phyloP scores from a whole-genome alignment of 176 grass and related monocot species.

The Oropetium thomaeum region DNA sequence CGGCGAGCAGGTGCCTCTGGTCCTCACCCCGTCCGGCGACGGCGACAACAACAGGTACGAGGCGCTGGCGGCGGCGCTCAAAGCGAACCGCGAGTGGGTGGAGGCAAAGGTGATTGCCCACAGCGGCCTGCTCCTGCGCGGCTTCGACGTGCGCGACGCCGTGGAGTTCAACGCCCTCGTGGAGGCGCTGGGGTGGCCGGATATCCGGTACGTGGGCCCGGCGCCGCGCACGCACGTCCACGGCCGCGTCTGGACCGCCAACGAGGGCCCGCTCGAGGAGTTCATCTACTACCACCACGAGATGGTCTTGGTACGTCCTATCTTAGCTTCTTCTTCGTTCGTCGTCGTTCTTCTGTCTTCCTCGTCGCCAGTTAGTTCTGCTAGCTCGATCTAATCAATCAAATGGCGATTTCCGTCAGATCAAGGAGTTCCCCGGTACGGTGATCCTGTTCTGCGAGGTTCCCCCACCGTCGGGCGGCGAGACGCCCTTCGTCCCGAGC shows the following conservation, averaged over 20 bases:
- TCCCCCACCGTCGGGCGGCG: slow-evolving; percentile 53
- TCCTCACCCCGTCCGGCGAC: background rate
- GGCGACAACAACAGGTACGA: background rate
- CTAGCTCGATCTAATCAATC: too few species aligned
- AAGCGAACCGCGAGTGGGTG: slow-evolving; percentile 39
- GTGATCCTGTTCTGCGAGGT: slow-evolving; percentile 62
- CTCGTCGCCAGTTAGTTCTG: too few species aligned
- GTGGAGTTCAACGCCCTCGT: slow-evolving; percentile 52
- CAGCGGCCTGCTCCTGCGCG: slow-evolving; percentile 53
- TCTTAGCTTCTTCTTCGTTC: background rate
- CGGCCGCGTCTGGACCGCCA: slow-evolving; percentile 63
- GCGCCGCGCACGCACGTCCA: slow-evolving; percentile 61
- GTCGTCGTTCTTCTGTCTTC: background rate
- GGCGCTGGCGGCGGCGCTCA: slow-evolving; percentile 38
- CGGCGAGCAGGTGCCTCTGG: slow-evolving; percentile 53
- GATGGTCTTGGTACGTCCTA: slow-evolving; percentile 37
- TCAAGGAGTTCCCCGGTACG: slow-evolving; percentile 42
- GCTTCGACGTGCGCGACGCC: slow-evolving; percentile 51
- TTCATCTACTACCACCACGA: slow-evolving; percentile 79
- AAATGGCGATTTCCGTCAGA: too few species aligned
- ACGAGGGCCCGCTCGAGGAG: slow-evolving; percentile 60
- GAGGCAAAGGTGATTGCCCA: slow-evolving; percentile 38
- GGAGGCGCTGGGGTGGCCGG: slow-evolving; percentile 49
- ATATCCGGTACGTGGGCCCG: slow-evolving; percentile 62
- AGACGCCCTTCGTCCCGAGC: slow-evolving; percentile 71